Conservation (phyloP, 495 filamentous ascomycete genomes). For the Alectoria sarmentosa region DNA sequence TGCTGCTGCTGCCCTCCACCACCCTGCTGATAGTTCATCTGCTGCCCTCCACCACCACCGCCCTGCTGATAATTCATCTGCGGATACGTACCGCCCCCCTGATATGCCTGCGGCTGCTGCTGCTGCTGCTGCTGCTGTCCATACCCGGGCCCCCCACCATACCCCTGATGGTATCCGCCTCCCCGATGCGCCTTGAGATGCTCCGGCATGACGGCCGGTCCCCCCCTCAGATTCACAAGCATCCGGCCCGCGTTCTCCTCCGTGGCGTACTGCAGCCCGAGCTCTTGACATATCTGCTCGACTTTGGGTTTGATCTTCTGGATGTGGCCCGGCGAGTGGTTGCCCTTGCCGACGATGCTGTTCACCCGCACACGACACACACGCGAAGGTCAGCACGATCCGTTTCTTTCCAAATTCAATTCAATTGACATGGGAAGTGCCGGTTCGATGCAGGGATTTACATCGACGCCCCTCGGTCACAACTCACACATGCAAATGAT, state of each 20-base stretch:
- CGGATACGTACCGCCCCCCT: constrained; percentile 15
- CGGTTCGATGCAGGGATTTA: too few species aligned
- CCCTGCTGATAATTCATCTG: constrained; percentile 25
- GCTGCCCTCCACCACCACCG: constrained; percentile 26
- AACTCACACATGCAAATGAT: constrained; percentile 64
- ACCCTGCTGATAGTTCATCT: too few species aligned
- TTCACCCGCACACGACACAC: too few species aligned
- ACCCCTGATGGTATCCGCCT: constrained; percentile 33
- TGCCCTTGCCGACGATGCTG: constrained; percentile 89
- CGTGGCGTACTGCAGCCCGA: constrained; percentile 72
- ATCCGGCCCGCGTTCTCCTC: constrained; percentile 87
- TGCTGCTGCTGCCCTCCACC: constrained; percentile 22
- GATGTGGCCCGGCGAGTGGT: constrained; percentile 70
- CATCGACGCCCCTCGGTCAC: too few species aligned
- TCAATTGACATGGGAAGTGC: too few species aligned
- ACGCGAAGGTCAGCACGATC: too few species aligned
- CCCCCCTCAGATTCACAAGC: constrained; percentile 61
- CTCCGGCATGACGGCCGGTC: constrained; percentile 48
- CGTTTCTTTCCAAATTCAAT: too few species aligned
- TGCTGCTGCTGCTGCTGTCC: constrained; percentile 30
- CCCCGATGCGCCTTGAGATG: constrained; percentile 37
- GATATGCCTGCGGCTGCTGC: constrained; percentile 23
- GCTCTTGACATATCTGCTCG: constrained; percentile 72
- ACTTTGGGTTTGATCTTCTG: constrained; percentile 91
- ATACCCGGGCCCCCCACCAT: constrained; percentile 20